Percentiles rank a stretch among this genome's conserved stretches.
Evolutionary conservation across 768 basidiomycete genomes (phyloP).

Genomic region (Candolleomyces eurysporus): DNA sequence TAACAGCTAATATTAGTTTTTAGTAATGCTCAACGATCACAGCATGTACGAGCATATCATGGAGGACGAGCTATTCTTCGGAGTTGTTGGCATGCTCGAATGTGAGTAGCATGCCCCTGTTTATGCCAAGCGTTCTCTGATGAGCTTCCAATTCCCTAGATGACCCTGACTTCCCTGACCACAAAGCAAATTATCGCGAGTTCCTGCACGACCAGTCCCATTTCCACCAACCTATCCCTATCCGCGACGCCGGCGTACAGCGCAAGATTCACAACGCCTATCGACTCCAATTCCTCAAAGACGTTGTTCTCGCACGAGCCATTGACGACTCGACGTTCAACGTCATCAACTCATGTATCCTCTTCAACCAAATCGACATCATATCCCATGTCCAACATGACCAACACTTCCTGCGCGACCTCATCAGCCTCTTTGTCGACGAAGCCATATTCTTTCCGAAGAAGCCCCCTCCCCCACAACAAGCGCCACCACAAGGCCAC

Average conservation of each 20-base stretch:
- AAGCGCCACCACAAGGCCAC: slow-evolving; percentile 24
- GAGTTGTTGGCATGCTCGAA: slow-evolving; percentile 95
- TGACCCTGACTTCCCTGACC: slow-evolving; percentile 94
- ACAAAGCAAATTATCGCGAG: slow-evolving; percentile 96
- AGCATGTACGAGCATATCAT: slow-evolving; percentile 92
- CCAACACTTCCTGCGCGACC: slow-evolving; percentile 67
- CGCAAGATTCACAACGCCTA: slow-evolving; percentile 96
- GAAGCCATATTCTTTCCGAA: slow-evolving; percentile 36
- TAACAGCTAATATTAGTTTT: slow-evolving; percentile 3
- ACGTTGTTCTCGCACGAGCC: slow-evolving; percentile 92
- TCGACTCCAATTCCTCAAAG: slow-evolving; percentile 95
- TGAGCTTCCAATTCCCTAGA: slow-evolving; percentile 44
- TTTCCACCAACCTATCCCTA: slow-evolving; percentile 86
- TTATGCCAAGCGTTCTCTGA: slow-evolving; percentile 9
- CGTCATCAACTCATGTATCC: slow-evolving; percentile 94
- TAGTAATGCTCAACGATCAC: slow-evolving; percentile 95
- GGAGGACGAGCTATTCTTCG: slow-evolving; percentile 88
- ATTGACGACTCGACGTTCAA: slow-evolving; percentile 97
- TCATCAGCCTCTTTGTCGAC: slow-evolving; percentile 75
- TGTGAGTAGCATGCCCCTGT: slow-evolving; percentile 46
- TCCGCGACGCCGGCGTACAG: slow-evolving; percentile 72
- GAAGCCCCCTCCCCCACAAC: slow-evolving; percentile 18
- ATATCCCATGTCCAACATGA: slow-evolving; percentile 86
- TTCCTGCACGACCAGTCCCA: slow-evolving; percentile 81
- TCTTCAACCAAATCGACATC: slow-evolving; percentile 99